phyloP scores from a whole-genome alignment of 495 filamentous ascomycete species.

The Oidiodendron maius region DNA sequence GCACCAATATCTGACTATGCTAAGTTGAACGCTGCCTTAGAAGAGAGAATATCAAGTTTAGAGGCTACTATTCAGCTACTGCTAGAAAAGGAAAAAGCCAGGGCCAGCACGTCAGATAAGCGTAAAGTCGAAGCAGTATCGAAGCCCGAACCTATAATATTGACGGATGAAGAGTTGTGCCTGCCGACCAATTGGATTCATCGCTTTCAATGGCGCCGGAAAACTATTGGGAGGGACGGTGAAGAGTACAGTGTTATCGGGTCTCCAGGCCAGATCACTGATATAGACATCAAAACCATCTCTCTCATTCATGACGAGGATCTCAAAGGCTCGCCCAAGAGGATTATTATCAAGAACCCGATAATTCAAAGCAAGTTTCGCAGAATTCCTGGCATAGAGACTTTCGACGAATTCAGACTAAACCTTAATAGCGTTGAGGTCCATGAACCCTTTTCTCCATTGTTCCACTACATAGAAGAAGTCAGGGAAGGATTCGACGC shows the following conservation, averaged over 20 bases:
- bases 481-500: neutral
- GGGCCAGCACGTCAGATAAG: neutral
- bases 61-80: neutral
- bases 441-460: neutral
- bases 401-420: neutral
- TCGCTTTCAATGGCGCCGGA: slow-evolving; percentile 3
- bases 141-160: neutral
- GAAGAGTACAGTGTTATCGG: slow-evolving; percentile 4
- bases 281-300: neutral
- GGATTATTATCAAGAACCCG: slow-evolving; percentile 2
- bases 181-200: neutral
- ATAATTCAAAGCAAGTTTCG: slow-evolving; percentile 2
- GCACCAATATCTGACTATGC: no score
- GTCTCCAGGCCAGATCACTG: neutral
- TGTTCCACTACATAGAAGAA: slow-evolving; percentile 3
- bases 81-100: slow-evolving; percentile 3
- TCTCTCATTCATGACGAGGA: slow-evolving; percentile 3
- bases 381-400: neutral
- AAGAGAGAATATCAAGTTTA: slow-evolving; percentile 1
- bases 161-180: slow-evolving; percentile 1
- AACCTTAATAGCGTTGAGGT: slow-evolving; percentile 8
- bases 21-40: neutral
- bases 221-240: neutral
- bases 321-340: slow-evolving; percentile 1
- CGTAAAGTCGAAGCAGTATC: neutral